Evolutionary conservation across 2,329 filamentous ascomycete genomes (phyloP), one percentile per base, ranked within the genome.

Genomic region (Chaetomiaceae sp.): DNA sequence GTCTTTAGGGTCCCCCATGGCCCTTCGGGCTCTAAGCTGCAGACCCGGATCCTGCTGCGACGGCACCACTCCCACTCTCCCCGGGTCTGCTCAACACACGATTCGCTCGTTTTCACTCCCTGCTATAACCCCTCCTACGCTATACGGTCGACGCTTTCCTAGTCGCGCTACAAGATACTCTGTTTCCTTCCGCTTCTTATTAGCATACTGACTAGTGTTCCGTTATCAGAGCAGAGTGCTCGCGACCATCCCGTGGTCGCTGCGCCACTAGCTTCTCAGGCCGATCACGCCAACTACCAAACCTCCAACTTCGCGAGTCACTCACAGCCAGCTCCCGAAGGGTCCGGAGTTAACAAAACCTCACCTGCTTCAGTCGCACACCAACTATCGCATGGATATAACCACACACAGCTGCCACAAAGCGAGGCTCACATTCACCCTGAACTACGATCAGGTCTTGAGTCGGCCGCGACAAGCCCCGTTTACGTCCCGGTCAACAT

Each of bases 371-470:
- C 59, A 51, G 37, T 58, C 25, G 44, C 54, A 49, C 60, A 61
- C 27, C 44, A 57, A 18, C 52, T 63, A 53, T 51, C 65, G 58
- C 75, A 77, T 74, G 75, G 73, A 65, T 77, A 76, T 67, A 71
- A 54, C 56, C 69, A 72, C 52, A 60, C 71, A 53, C 53, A 57
- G 32, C 36, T 54, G 20, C 41, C 54, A 55, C 71, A 74, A 56
- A 65, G 66, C 58, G 74, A 78, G 60, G 64, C 72, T 55, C 72
- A 74, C 56, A 77, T 78, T 45, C 75, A 78, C 54, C 75, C 75
- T 18, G 74, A 77, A 49, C 67, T 78, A 40, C 71, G 75, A 61
- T 60, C 60, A 9, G 43, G 46, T 25, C 60, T 62, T 57, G 62
- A 65, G 14, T 21, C 58, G 7, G 51, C 47, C 18, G 30, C 55